Percentiles rank a stretch among this genome's conserved stretches.
Evolutionary conservation across 495 filamentous ascomycete species (phyloP).

Genomic region (Penicillium daleae): DNA sequence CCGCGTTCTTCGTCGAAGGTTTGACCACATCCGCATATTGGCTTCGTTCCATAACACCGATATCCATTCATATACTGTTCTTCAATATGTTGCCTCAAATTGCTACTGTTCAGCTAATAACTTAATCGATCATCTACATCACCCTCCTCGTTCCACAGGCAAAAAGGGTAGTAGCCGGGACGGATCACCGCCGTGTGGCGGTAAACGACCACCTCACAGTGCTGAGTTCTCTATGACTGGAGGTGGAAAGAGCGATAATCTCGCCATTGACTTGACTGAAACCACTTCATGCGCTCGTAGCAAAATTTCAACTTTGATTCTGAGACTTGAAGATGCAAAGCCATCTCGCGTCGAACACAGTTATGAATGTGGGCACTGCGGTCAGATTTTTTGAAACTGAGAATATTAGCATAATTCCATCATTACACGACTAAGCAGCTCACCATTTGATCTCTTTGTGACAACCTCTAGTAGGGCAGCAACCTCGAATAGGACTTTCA

Average conservation of each 20-base stretch:
- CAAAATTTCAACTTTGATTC: slow-evolving; percentile 19
- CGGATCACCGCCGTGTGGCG: slow-evolving; percentile 22
- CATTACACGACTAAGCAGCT: not conserved
- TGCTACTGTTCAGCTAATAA: slow-evolving; percentile 22
- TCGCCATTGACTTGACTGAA: slow-evolving; percentile 18
- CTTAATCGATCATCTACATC: slow-evolving; percentile 19
- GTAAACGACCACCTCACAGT: slow-evolving; percentile 29
- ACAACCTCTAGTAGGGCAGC: slow-evolving; percentile 17
- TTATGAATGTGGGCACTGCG: not conserved
- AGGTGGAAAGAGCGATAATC: slow-evolving; percentile 20
- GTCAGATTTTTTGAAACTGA: not conserved
- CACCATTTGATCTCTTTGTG: not conserved
- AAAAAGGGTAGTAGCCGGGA: slow-evolving; percentile 25
- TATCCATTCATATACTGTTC: slow-evolving; percentile 14
- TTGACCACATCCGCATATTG: slow-evolving; percentile 18
- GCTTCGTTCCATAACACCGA: slow-evolving; percentile 5
- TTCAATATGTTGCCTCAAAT: slow-evolving; percentile 28
- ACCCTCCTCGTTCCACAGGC: slow-evolving; percentile 14
- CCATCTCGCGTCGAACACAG: slow-evolving; percentile 3
- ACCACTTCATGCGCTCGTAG: slow-evolving; percentile 23
- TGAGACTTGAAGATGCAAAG: slow-evolving; percentile 13
- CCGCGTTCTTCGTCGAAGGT: slow-evolving; percentile 17
- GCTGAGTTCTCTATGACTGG: slow-evolving; percentile 19
- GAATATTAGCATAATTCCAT: slow-evolving; percentile 1
- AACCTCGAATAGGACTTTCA: not conserved